phyloP scores from a whole-genome alignment of 1,284 basidiomycete genomes.

The Cutaneotrichosporon cutaneum region DNA sequence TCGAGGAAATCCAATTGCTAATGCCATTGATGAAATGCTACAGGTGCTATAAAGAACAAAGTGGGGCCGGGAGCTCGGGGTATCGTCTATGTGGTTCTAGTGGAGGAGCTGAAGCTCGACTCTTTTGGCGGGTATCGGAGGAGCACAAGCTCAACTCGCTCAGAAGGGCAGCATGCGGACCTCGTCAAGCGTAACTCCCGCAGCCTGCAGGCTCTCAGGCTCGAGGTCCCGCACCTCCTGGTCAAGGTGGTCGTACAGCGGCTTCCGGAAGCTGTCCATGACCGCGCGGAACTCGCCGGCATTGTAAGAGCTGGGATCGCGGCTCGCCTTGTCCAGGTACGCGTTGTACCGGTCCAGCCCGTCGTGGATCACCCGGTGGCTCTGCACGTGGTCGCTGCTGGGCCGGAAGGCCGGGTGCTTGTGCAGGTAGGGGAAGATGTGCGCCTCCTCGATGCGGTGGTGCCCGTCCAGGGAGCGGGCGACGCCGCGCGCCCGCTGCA shows the following conservation, averaged over 20 bases:
- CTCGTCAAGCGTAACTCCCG: constrained; percentile 63
- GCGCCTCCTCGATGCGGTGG: constrained; percentile 61
- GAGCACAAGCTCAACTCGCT: neutral
- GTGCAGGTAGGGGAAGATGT: constrained; percentile 65
- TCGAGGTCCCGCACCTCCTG: constrained; percentile 67
- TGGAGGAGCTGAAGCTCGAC: neutral
- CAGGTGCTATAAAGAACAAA: no score
- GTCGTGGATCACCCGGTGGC: constrained; percentile 65
- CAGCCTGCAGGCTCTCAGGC: constrained; percentile 63
- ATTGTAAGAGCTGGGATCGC: constrained; percentile 59
- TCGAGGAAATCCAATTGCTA: no score
- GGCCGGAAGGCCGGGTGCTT: constrained; percentile 62
- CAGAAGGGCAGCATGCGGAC: constrained; percentile 58
- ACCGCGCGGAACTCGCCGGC: constrained; percentile 61
- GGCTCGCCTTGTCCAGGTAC: constrained; percentile 58
- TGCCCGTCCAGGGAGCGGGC: constrained; percentile 62
- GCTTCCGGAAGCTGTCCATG: constrained; percentile 63
- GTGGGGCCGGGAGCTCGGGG: no score
- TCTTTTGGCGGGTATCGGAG: neutral
- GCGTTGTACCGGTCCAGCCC: constrained; percentile 60
- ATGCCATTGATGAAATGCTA: no score
- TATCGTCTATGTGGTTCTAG: no score
- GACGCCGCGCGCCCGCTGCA: constrained; percentile 5
- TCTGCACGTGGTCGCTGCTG: constrained; percentile 58
- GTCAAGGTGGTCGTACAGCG: constrained; percentile 65